A percentile compares a stretch with the other conserved stretches of the same genome.
These are phyloP conservation scores for Trypanosoma congolense DNA, from an alignment of 208 protist genomes.

Conservation along the genomic window DNA sequence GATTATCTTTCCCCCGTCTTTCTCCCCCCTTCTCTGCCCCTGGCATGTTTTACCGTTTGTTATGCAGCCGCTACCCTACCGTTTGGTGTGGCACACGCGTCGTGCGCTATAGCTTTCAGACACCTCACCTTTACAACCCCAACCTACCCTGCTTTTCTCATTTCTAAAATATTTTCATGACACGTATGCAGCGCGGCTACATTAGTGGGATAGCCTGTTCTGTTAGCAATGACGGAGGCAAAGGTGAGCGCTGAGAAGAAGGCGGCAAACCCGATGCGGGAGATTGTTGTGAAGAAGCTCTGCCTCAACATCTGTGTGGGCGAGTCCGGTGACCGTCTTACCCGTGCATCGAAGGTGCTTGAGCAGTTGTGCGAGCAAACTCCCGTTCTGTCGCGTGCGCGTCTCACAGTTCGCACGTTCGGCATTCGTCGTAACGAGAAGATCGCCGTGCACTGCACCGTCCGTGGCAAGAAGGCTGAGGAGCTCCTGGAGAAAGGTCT, in stretches of 20 bases:
- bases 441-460: constrained; percentile 98
- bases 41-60: not conserved
- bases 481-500: constrained; percentile 99
- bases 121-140: not conserved
- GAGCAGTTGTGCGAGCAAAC: constrained; percentile 98
- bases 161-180: not conserved
- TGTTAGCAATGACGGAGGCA: constrained; percentile 13
- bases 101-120: too few species aligned
- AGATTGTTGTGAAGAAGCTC: constrained; percentile 98
- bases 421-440: constrained; percentile 99
- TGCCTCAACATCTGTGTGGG: constrained; percentile 99
- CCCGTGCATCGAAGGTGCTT: constrained; percentile 98
- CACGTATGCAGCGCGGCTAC: too few species aligned
- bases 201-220: constrained; percentile 16
- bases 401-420: constrained; percentile 99
- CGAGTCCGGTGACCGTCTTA: constrained; percentile 98
- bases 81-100: too few species aligned
- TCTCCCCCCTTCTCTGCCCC: not conserved
- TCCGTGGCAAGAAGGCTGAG: constrained; percentile 98
- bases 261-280: constrained; percentile 94
- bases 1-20: too few species aligned
- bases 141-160: not conserved
- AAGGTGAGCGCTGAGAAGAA: constrained; percentile 66
- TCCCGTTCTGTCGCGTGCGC: constrained; percentile 95
- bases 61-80: too few species aligned